Base-by-base conservation (phyloP, 257 asterid genomes). In the Penstemon davidsonii region DNA sequence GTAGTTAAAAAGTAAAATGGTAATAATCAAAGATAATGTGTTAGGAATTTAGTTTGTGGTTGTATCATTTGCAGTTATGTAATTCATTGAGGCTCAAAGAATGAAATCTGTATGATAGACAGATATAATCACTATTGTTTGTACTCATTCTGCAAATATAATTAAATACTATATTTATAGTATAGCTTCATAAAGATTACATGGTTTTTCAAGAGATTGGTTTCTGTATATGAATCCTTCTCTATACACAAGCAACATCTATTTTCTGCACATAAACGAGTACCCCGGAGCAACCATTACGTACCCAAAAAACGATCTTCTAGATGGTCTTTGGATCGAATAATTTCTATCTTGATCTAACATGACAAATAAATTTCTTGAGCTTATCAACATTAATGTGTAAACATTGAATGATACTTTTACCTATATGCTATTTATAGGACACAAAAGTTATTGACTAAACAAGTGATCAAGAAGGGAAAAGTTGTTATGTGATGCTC, bases 61-160 rank as follows among this genome's bases (percentile, higher is more conserved):
- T 25, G 39, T 55, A 18, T 55, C 3, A 43, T 55, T 55, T 36
- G 43, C 15, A 44, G 3, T 37, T 56, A 12, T 70, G 59, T 65
- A 55, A 45, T 55, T 15, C 51, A 58, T 39, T 43, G 78, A 74
- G 79, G 77, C 69, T 74, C 72, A 62, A 80, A 66, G 56, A 72
- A 75, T 66, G 54, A 70, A 74, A 66, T 54, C 55, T 36, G 64
- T 57, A 52, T 61, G 50, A 10, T 68, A 63, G 57, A 55, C 63
- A 33, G 10, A 25, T 66, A 2, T 8, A 59, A 19, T 43, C 53
- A 8, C 7, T 33, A 38, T 39, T 37, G 50, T 18, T 51, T 72
- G 66, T 53, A 62, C 66, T 42, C 64, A 63, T 58, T 70, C 38
- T 25, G 47, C 18, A 39, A 69, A 33, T 11, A 47, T 62, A 55